A percentile compares a stretch with the other conserved stretches of the same genome.
phyloP scores from a whole-genome alignment of 768 basidiomycete genomes.

The Clavulina sp. region DNA sequence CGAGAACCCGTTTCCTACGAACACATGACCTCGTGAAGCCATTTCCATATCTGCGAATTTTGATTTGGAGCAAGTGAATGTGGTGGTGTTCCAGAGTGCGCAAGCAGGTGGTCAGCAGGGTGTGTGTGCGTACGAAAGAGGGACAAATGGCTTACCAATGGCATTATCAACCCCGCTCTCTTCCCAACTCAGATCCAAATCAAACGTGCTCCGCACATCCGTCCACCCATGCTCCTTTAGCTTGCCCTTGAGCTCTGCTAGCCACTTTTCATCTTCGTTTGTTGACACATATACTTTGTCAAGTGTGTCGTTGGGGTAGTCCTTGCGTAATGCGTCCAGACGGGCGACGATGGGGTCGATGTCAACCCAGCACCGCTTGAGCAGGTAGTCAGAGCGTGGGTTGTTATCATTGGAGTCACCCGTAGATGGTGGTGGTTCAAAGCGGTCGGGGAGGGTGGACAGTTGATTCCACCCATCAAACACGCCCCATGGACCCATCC shows the following conservation, averaged over 20 bases:
- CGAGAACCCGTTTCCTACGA: slow-evolving; percentile 42
- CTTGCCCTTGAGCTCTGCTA: background rate
- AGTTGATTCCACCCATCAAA: background rate
- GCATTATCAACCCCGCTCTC: background rate
- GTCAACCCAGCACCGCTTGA: background rate
- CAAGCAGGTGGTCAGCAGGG: no score
- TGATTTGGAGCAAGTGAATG: no score
- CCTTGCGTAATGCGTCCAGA: background rate
- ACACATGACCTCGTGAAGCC: slow-evolving; percentile 41
- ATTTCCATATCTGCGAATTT: slow-evolving; percentile 50
- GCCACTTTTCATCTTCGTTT: background rate
- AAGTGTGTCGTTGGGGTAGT: background rate
- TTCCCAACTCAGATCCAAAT: background rate
- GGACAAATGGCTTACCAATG: background rate
- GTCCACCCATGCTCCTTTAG: background rate
- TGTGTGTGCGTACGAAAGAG: background rate
- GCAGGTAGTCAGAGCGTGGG: background rate
- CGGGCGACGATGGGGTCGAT: background rate
- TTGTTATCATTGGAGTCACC: background rate
- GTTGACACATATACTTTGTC: background rate
- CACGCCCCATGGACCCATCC: background rate
- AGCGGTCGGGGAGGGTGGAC: background rate
- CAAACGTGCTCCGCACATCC: background rate
- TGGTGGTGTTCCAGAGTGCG: no score
- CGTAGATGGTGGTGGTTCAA: background rate